Evolutionary conservation across 305 asterid genomes (phyloP), one percentile per base, ranked within the genome.

Genomic region (Salvia sclarea): DNA sequence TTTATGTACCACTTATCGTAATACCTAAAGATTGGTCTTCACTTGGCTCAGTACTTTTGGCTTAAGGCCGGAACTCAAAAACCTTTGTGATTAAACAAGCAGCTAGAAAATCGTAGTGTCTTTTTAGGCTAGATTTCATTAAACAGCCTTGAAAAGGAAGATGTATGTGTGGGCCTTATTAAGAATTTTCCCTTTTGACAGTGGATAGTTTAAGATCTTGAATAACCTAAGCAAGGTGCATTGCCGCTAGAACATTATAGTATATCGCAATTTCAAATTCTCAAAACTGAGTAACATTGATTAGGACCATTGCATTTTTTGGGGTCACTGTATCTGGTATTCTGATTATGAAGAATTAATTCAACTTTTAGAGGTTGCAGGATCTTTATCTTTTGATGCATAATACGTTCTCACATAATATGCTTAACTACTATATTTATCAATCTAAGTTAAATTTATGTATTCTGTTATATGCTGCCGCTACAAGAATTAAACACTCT

Each of bases 171-270:
- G 60, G 60, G 35, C 4, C 75, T 41, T 22, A 28, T 22, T 49
- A 61, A 74, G 17, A 40, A 14, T 67, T 58, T 35, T 59, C 52
- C 37, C 4, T 74, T 60, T 38, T 56, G 70, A 66, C 40, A 6
- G 66, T 50, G 63, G 33, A 28, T 45, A 37, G 28, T 20, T 48
- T 35, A 56, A 63, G 25, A 40, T 61, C 35, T 28, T 56, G 53
- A 41, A 14, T 25, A 28, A 20, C 30, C 54, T 28, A 41, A 41
- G 54, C 31, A 16, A 41, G 61, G 25, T 44, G 68, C 64, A 63
- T 64, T 69, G 12, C 64, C 17, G 14, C 31, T 69, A 50, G 62
- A 69, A 74, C 43, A 43, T 31, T 58, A n/a, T 61, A 11, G 28
- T 2, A 14, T 41, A 28, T 30, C 60, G 20, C 30, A 59, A 8